Evolutionary conservation across 495 filamentous ascomycete genomes (phyloP), one percentile per base, ranked within the genome.

Genomic region (Schizothecium vesticola): DNA sequence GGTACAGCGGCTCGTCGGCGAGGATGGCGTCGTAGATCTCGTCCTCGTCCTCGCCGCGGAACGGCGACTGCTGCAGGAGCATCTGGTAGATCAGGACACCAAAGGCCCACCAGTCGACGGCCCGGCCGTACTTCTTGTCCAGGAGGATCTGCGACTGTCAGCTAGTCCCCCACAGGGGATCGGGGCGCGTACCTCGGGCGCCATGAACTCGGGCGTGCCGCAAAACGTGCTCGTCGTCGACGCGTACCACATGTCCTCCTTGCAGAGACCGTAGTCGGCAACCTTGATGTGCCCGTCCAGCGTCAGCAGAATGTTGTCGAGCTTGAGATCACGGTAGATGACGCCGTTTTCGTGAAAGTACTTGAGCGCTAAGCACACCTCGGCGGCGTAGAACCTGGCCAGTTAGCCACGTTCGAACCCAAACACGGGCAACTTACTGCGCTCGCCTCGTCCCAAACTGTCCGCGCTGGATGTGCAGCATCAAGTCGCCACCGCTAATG

Each of bases 51-150:
- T 99, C 95, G 74, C 95, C 95, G 75, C 95, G 91, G 91, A 99
- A 99, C 3, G 95, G 95, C 25, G 94, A 97, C 76, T 99, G 95
- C 75, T 99, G 95, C 56, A 99, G 88, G 57, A 99, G 89, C 95
- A 99, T 99, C 82, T 99, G 95, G 79, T 99, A 99, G 70, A 99
- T 99, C 68, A 99, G 83, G 36, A 99, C 95, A 74, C 95, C 95
- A 78, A 99, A 99, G n/a, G 95, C 95, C 95, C 95, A 99, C 95
- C 95, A 99, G 78, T 99, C 95, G 67, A 99, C 95, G n/a, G 95
- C 94, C 62, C 95, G 89, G 55, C 94, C 95, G 77, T 98, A 99
- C 77, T 96, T 97, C 85, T 98, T 98, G 79, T 99, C 95, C 66
- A 99, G 86, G 11, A 99, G 82, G 80, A 99, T 99, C 91, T 97